Evolutionary conservation across 495 filamentous ascomycete genomes (phyloP).

Genomic region (Tuber umbilicatum): DNA sequence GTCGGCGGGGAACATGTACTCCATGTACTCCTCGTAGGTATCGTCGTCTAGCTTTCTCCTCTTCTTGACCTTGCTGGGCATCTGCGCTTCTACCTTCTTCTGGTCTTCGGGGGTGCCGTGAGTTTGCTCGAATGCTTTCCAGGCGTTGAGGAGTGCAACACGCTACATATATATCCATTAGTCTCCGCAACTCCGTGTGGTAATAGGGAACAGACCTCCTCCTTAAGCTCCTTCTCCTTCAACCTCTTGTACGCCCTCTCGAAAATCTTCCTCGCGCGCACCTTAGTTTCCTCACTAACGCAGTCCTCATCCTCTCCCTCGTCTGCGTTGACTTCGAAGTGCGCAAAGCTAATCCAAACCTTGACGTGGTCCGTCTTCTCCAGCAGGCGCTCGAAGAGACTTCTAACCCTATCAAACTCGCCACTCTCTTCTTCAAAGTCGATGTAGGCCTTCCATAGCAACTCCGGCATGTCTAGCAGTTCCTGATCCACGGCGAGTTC

Average conservation of each 20-base stretch:
- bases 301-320: conserved; percentile 61
- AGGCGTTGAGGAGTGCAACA: conserved; percentile 79
- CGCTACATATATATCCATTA: conserved; percentile 50
- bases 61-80: conserved; percentile 92
- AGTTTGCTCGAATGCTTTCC: conserved; percentile 81
- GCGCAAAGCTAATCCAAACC: conserved; percentile 96
- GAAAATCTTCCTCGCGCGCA: conserved; percentile 74
- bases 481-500: conserved; percentile 81
- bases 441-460: conserved; percentile 95
- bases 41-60: conserved; percentile 90
- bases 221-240: conserved; percentile 88
- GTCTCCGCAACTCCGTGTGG: background rate
- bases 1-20: conserved; percentile 95
- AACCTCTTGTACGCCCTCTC: conserved; percentile 78
- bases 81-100: conserved; percentile 80
- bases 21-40: conserved; percentile 93
- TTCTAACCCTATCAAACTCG: conserved; percentile 72
- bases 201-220: conserved; percentile 56
- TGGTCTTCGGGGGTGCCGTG: conserved; percentile 72
- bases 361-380: conserved; percentile 95
- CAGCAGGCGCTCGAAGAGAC: conserved; percentile 85
- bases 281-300: conserved; percentile 76
- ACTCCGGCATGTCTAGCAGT: conserved; percentile 91
- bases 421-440: conserved; percentile 94
- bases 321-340: conserved; percentile 86